Conservation (phyloP, 306 rosid genomes). For the Biancaea sappan region DNA sequence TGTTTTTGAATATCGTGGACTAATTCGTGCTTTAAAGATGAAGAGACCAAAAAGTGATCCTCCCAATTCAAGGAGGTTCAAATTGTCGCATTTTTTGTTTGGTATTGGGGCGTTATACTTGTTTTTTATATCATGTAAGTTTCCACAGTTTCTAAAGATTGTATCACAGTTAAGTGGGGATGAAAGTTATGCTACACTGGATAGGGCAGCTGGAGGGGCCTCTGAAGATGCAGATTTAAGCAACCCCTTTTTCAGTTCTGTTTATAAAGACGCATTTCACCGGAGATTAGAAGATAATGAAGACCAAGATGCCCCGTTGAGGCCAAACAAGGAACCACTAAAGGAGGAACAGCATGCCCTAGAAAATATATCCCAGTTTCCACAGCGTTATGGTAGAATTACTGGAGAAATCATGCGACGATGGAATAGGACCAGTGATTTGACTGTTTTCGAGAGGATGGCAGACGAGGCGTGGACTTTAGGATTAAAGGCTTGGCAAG, state of each 20-base stretch:
- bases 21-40: constrained; percentile 45
- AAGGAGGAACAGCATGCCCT: constrained; percentile 54
- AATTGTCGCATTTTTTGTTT: constrained; percentile 72
- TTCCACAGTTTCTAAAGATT: constrained; percentile 65
- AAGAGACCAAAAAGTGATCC: constrained; percentile 75
- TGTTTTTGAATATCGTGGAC: constrained; percentile 35
- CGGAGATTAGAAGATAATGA: constrained; percentile 71
- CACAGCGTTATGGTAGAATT: constrained; percentile 69
- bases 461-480: constrained; percentile 98
- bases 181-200: constrained; percentile 55
- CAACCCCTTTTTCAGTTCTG: constrained; percentile 63
- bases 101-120: constrained; percentile 71
- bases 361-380: constrained; percentile 45
- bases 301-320: constrained; percentile 61
- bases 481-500: constrained; percentile 69
- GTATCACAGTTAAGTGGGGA: constrained; percentile 75
- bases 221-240: constrained; percentile 58
- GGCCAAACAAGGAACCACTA: constrained; percentile 69
- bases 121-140: constrained; percentile 75
- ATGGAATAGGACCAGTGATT: constrained; percentile 53
- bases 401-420: constrained; percentile 58
- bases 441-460: constrained; percentile 82
- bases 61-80: constrained; percentile 68
- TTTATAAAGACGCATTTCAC: constrained; percentile 75
- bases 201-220: constrained; percentile 39